Conservation (phyloP, 2,329 filamentous ascomycete species). For the Helicocarpus griseus region DNA sequence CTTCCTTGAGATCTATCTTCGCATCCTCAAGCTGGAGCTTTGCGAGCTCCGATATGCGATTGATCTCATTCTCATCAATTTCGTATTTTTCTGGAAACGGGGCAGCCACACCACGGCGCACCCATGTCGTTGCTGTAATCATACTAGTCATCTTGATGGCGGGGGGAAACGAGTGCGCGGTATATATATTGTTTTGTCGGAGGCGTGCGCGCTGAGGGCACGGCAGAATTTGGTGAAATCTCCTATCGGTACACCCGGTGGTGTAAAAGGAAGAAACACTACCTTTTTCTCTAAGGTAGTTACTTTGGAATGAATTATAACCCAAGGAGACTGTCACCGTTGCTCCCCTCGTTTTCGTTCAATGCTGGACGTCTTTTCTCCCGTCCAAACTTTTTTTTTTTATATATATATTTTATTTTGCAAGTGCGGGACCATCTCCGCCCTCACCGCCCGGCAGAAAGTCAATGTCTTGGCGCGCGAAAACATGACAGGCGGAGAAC, state of each 20-base stretch:
- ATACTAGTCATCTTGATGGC: slow-evolving; percentile 44
- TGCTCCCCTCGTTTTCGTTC: not conserved
- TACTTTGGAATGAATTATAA: not conserved
- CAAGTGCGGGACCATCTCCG: slow-evolving; percentile 1
- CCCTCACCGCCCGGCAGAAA: slow-evolving; percentile 26
- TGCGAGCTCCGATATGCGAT: slow-evolving; percentile 63
- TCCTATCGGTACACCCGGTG: not conserved
- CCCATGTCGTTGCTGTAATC: slow-evolving; percentile 69
- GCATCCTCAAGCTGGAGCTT: slow-evolving; percentile 84
- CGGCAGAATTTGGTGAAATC: not conserved
- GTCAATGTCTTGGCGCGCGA: not conserved
- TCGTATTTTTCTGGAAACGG: slow-evolving; percentile 67
- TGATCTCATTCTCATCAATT: slow-evolving; percentile 65
- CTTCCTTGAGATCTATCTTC: slow-evolving; percentile 71
- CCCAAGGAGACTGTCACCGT: not conserved
- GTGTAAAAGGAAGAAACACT: not conserved
- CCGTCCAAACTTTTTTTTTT: slow-evolving; percentile 1
- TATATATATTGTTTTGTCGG: not conserved
- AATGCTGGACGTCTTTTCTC: not conserved
- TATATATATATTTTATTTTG: not conserved
- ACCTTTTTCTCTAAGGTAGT: not conserved
- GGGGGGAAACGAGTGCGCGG: not conserved
- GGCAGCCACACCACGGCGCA: slow-evolving; percentile 65
- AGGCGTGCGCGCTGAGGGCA: not conserved
- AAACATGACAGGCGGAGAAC: not conserved